These are phyloP conservation scores for Collybiopsis confluens DNA, from an alignment of 768 basidiomycete species.

Conservation along the genomic window DNA sequence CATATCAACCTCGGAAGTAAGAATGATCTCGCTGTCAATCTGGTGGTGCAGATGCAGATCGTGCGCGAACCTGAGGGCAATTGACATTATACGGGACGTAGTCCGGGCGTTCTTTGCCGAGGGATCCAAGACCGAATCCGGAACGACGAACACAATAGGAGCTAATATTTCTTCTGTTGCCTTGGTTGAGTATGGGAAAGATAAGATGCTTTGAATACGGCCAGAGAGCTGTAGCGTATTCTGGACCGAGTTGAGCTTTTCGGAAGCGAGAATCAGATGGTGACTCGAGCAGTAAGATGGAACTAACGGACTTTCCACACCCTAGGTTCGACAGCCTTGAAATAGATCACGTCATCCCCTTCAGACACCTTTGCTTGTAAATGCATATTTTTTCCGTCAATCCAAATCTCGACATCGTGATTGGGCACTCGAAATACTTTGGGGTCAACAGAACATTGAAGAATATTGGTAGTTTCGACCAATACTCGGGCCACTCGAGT, in stretches of 20 bases:
- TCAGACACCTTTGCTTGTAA: neutral
- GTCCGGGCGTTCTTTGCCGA: slow-evolving; percentile 14
- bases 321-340: slow-evolving; percentile 22
- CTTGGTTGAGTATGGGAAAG: slow-evolving; percentile 21
- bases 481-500: neutral
- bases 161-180: slow-evolving; percentile 15
- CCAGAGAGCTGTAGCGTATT: slow-evolving; percentile 32
- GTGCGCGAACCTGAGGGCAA: slow-evolving; percentile 66
- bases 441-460: slow-evolving; percentile 6
- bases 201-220: slow-evolving; percentile 65
- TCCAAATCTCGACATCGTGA: neutral
- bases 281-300: neutral
- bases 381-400: neutral
- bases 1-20: slow-evolving; percentile 31
- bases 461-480: slow-evolving; percentile 22
- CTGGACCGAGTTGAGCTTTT: neutral
- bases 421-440: neutral
- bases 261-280: slow-evolving; percentile 4
- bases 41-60: slow-evolving; percentile 64
- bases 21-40: slow-evolving; percentile 60
- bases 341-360: slow-evolving; percentile 11
- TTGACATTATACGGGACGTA: slow-evolving; percentile 25
- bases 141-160: slow-evolving; percentile 55
- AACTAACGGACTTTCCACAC: slow-evolving; percentile 16
- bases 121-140: slow-evolving; percentile 24